A percentile compares a stretch with the other conserved stretches of the same genome.
These are phyloP conservation scores for Candida insectorum DNA, from an alignment of 805 yeast species.

Conservation along the genomic window DNA sequence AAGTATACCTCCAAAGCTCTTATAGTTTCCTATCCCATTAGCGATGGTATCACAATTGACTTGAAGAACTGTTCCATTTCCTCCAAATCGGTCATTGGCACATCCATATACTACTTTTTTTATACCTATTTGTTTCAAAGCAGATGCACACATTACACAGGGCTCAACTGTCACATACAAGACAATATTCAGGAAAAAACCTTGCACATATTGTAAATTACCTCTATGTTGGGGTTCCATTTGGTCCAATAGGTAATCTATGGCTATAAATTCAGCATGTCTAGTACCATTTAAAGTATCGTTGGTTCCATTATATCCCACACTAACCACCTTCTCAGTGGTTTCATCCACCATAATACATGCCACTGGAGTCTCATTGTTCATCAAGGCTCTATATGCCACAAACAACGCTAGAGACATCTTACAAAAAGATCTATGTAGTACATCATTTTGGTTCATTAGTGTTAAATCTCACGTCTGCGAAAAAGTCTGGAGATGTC, in stretches of 20 bases:
- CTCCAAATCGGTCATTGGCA: slow-evolving; percentile 94
- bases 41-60: slow-evolving; percentile 26
- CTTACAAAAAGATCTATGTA: slow-evolving; percentile 6
- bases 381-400: slow-evolving; percentile 34
- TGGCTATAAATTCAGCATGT: slow-evolving; percentile 91
- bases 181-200: slow-evolving; percentile 52
- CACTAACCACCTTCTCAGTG: slow-evolving; percentile 53
- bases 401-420: slow-evolving; percentile 38
- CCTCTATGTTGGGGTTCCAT: slow-evolving; percentile 19
- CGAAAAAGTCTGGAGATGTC: slow-evolving; percentile 20
- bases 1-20: slow-evolving; percentile 71
- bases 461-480: not conserved
- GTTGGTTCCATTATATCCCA: slow-evolving; percentile 86
- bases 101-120: slow-evolving; percentile 82
- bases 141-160: slow-evolving; percentile 96
- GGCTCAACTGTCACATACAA: slow-evolving; percentile 97
- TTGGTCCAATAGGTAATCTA: slow-evolving; percentile 20
- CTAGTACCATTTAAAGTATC: slow-evolving; percentile 79
- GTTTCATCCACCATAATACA: slow-evolving; percentile 28
- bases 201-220: slow-evolving; percentile 15
- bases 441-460: not conserved
- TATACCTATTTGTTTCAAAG: slow-evolving; percentile 76
- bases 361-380: slow-evolving; percentile 42
- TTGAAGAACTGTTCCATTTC: slow-evolving; percentile 82
- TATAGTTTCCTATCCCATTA: slow-evolving; percentile 34